These are phyloP conservation scores for Pulveroboletus frians DNA, from an alignment of 768 basidiomycete genomes.

Conservation along the genomic window DNA sequence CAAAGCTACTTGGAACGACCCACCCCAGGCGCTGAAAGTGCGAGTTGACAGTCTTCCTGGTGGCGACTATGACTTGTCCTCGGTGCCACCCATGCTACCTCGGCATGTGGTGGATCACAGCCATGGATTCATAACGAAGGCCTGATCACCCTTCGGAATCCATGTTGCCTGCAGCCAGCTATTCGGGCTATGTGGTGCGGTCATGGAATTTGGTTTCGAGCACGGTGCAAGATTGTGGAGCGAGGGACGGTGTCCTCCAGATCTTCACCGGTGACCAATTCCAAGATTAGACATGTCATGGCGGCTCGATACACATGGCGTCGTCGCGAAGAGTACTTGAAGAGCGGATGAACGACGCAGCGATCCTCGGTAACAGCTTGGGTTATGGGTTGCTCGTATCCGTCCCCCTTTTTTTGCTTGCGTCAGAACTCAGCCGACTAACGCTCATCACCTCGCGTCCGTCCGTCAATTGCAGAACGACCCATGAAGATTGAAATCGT, in stretches of 20 bases:
- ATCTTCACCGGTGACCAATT: conserved; percentile 33
- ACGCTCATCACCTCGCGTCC: conserved; percentile 32
- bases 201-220: conserved; percentile 31
- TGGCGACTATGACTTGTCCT: conserved; percentile 31
- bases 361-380: conserved; percentile 22
- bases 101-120: conserved; percentile 22
- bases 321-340: conserved; percentile 19
- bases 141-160: conserved; percentile 27
- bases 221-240: conserved; percentile 31
- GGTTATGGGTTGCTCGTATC: conserved; percentile 33
- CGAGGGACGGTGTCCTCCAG: conserved; percentile 24
- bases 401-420: conserved; percentile 40
- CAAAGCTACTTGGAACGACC: conserved; percentile 22
- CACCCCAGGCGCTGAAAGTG: conserved; percentile 25
- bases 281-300: conserved; percentile 29
- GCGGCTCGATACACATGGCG: conserved; percentile 19
- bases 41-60: conserved; percentile 27
- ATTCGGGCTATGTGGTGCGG: conserved; percentile 25
- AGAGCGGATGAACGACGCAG: conserved; percentile 24
- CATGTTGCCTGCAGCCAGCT: conserved; percentile 24
- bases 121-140: conserved; percentile 21
- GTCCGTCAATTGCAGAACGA: conserved; percentile 61
- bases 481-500: conserved; percentile 99
- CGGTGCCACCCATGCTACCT: conserved; percentile 17
- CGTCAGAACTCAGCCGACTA: conserved; percentile 33